These are phyloP conservation scores for Mycena rosella DNA, from an alignment of 768 basidiomycete genomes.

Conservation along the genomic window DNA sequence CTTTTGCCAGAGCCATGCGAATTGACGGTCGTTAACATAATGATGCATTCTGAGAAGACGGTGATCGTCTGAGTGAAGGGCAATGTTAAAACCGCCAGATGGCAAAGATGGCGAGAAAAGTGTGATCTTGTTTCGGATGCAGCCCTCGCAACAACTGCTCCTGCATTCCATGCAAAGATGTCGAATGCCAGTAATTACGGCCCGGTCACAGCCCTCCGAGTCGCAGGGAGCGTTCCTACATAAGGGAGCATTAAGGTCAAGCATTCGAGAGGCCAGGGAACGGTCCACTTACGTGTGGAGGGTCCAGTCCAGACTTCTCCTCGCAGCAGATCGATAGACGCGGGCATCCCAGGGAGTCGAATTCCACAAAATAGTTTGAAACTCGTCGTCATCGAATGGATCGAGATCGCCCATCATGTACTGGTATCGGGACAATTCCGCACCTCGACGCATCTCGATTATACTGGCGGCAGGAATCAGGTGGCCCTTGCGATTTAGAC, in stretches of 20 bases:
- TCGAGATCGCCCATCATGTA: not conserved
- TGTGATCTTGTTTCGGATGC: too few relatives aligned
- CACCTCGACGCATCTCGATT: not conserved
- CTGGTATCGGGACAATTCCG: not conserved
- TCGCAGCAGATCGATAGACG: slow-evolving; percentile 1
- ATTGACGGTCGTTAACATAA: too few relatives aligned
- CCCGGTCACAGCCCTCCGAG: too few relatives aligned
- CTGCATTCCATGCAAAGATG: too few relatives aligned
- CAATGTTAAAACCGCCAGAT: too few relatives aligned
- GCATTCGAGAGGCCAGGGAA: not conserved
- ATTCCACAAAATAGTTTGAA: not conserved
- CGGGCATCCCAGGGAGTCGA: not conserved
- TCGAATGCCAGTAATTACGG: too few relatives aligned
- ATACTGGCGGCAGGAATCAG: not conserved
- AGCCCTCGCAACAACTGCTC: too few relatives aligned
- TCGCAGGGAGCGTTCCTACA: too few relatives aligned
- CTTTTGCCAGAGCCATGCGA: too few relatives aligned
- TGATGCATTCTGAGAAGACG: too few relatives aligned
- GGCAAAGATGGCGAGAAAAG: too few relatives aligned
- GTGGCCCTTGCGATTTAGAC: not conserved
- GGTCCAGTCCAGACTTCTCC: slow-evolving; percentile 2
- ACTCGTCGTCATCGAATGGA: not conserved
- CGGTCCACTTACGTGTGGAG: not conserved
- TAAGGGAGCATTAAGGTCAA: not conserved
- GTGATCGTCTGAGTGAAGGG: too few relatives aligned